Evolutionary conservation across 352 stramenopile species (phyloP).

Genomic region (Pythium scleroteichum): DNA sequence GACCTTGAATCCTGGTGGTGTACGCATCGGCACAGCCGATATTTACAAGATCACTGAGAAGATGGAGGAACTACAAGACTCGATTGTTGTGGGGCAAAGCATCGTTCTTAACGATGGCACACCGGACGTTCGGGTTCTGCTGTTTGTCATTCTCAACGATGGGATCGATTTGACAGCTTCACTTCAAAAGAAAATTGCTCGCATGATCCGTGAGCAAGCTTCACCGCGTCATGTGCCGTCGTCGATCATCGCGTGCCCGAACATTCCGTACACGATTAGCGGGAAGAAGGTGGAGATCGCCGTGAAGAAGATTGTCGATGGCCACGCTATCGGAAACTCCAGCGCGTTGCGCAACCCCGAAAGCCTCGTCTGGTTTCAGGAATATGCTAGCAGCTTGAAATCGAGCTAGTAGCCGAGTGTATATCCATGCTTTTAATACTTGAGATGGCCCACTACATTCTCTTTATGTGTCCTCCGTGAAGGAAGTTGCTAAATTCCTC

Average conservation of each 20-base stretch:
- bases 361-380: conserved; percentile 57
- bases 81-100: conserved; percentile 70
- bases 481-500: conserved; percentile 38
- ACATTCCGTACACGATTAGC: conserved; percentile 78
- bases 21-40: conserved; percentile 76
- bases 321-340: conserved; percentile 54
- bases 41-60: conserved; percentile 82
- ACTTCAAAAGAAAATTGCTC: conserved; percentile 58
- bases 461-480: not conserved
- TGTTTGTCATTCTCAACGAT: conserved; percentile 65
- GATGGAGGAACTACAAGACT: conserved; percentile 63
- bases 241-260: conserved; percentile 58
- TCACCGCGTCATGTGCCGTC: conserved; percentile 71
- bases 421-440: no score
- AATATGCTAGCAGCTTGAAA: conserved; percentile 31
- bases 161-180: conserved; percentile 39
- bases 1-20: conserved; percentile 76
- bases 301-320: conserved; percentile 78
- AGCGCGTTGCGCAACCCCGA: conserved; percentile 71
- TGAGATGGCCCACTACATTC: not conserved
- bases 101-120: conserved; percentile 62
- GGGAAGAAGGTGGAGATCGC: conserved; percentile 84
- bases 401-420: no score
- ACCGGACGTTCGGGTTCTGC: conserved; percentile 69
- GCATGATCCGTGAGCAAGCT: conserved; percentile 56